Evolutionary conservation across 768 basidiomycete species (phyloP).

Genomic region (Pleurotus djamor): DNA sequence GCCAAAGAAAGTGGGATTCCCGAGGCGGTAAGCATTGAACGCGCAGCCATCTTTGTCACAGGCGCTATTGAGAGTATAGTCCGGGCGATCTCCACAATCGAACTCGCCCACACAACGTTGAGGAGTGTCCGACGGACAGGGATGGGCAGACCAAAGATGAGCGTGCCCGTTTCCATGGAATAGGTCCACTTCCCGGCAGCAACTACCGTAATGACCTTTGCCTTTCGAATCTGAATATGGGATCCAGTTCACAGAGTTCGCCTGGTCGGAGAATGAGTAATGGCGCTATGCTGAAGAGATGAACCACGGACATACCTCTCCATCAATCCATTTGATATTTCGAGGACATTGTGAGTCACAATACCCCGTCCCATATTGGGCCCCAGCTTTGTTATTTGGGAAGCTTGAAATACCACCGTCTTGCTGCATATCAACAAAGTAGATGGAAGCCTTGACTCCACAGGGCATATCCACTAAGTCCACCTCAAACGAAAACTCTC

Average conservation of each 20-base stretch:
- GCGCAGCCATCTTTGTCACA: slow-evolving; percentile 46
- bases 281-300: slow-evolving; percentile 7
- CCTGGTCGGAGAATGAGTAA: background rate
- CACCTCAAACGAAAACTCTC: slow-evolving; percentile 63
- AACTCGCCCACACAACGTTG: slow-evolving; percentile 27
- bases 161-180: slow-evolving; percentile 42
- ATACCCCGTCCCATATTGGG: slow-evolving; percentile 16
- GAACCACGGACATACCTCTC: slow-evolving; percentile 20
- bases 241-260: background rate
- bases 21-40: slow-evolving; percentile 30
- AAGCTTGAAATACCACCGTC: background rate
- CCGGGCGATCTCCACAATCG: slow-evolving; percentile 8
- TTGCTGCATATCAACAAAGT: slow-evolving; percentile 1
- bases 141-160: slow-evolving; percentile 36
- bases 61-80: slow-evolving; percentile 23
- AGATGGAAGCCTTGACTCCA: slow-evolving; percentile 20
- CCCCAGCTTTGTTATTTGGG: slow-evolving; percentile 25
- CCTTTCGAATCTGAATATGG: slow-evolving; percentile 28
- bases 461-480: slow-evolving; percentile 50
- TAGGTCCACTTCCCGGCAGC: slow-evolving; percentile 44
- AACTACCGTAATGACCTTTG: slow-evolving; percentile 33
- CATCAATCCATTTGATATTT: slow-evolving; percentile 46
- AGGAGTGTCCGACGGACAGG: slow-evolving; percentile 27
- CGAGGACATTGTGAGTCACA: slow-evolving; percentile 34
- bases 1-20: slow-evolving; percentile 33